Base-by-base conservation (phyloP, 2,329 filamentous ascomycete genomes). In the Herpotrichia juniperi region DNA sequence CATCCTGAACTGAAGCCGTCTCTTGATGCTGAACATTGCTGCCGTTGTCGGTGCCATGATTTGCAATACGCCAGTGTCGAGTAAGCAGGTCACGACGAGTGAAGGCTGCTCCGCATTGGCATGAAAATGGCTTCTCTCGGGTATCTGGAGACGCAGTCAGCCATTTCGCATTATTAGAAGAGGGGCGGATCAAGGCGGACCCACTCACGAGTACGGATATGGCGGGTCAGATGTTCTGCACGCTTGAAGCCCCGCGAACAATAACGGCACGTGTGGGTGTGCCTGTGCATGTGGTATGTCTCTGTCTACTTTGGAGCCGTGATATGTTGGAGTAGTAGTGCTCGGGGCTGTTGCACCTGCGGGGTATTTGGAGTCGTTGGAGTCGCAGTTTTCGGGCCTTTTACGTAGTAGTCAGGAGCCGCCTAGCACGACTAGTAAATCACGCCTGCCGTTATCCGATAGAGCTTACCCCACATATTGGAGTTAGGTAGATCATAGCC, bases 21-120 rank as follows among this genome's bases (percentile, higher is more conserved):
- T 34, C 31, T 34, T 34, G 31, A 34, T 34, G 10, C n/a, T 8
- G 7, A 5, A 9, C n/a, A n/a, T 34, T 34, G n/a, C n/a, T 16
- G n/a, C n/a, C 31, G 16, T 34, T 34, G 31, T 16, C 31, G n/a
- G 5, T 50, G 25, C 54, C 51, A 54, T 66, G 62, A n/a, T 66
- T 54, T 4, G 66, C 56, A 17, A 70, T 59, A 9, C 67, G 63
- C 63, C 66, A 68, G 46, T 69, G 67, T 17, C 67, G 56, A 4
- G 67, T 70, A 22, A 70, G 61, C 5, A 70, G 57, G 46, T 69
- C 67, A 30, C 64, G 64, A 11, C 66, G 59, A 14, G 63, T 66
- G 42, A 68, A 68, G 1, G 61, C 57, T 25, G 61, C 58, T 32
- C 66, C 60, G 48, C 66, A 70, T 25, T 57, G 53, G 53, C 67